Base-by-base conservation (phyloP, 2,329 filamentous ascomycete genomes). In the Nectriaceae sp. region DNA sequence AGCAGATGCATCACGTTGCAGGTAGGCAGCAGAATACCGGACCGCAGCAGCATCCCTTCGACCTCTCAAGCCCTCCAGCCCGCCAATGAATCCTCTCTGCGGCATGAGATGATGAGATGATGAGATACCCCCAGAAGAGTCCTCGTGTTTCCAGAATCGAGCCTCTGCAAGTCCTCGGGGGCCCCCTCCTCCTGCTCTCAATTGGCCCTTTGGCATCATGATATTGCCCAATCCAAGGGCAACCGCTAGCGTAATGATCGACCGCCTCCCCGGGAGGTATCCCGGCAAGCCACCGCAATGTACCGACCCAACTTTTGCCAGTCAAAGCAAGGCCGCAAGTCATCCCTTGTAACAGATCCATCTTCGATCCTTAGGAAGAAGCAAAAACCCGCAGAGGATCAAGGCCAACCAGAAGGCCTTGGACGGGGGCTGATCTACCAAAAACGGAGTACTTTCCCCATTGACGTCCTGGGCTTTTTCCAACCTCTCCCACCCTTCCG, bases 201-300 rank as follows among this genome's bases (percentile, higher is more conserved):
- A n/a, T n/a, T n/a, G n/a, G n/a, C n/a, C n/a, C n/a, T n/a, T n/a
- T n/a, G n/a, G n/a, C n/a, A n/a, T n/a, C n/a, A n/a, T n/a, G n/a
- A n/a, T n/a, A n/a, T n/a, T n/a, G 15, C 26, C 26, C 26, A 31
- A 18, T 49, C 42, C 41, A 33, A 33, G 47, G 41, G 19, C 35
- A 36, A 39, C 35, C 24, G 40, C 58, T 61, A 61, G 58, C 46
- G 49, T 4, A 44, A 31, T 55, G 59, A 61, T 61, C 59, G 60
- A 55, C 59, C 24, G 37, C 21, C 45, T 46, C 46, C 54, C 59
- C 50, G 57, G 59, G 37, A 42, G 10, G 35, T 16, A 53, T 46
- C 52, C 54, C 45, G 57, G 54, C 21, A 49, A 44, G 50, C 47
- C 54, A 61, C 44, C 46, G 52, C 22, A 44, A 49, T 39, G n/a